Evolutionary conservation across 257 asterid species (phyloP), one percentile per base, ranked within the genome.

Genomic region (Plantago ovata): DNA sequence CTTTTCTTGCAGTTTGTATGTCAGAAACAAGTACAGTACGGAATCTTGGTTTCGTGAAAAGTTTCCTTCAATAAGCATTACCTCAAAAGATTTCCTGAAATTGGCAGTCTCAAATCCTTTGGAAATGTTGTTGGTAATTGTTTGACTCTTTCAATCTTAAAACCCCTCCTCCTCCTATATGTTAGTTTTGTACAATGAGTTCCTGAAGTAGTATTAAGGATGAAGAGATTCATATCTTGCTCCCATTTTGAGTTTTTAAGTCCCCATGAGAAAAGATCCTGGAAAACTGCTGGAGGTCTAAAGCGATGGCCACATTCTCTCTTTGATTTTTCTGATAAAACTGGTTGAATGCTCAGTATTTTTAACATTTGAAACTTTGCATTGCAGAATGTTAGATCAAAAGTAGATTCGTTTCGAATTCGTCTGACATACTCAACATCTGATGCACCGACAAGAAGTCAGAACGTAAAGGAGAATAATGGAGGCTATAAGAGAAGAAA

Each of bases 401-500:
- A 51, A 61, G 71, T 32, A 62, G 77, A 76, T 70, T 71, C 87
- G 38, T 78, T 81, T 68, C 79, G 83, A 38, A 66, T 87, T 70
- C 90, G 92, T 51, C 69, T 91, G 69, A 71, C 84, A 22, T 85
- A 83, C 65, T 64, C 84, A 56, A 64, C 54, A 38, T 59, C 78
- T 52, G 75, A 78, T 69, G 78, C 74, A 53, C 75, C 79, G 58
- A 45, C 64, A 46, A 55, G 65, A 63, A 67, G 61, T 13, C 75
- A 72, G 55, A 73, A 69, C 41, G 7, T 12, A 22, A 54, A 48
- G 20, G 84, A 79, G 56, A 71, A 56, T 42, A 77, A 72, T 70
- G 95, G 76, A 64, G 69, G 79, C 81, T 77, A 53, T 72, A 86
- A 91, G 72, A 85, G 84, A 75, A 87, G 98, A 68, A 91, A 87